Evolutionary conservation across 116 monocot genomes (phyloP), one percentile per base, ranked within the genome.

Genomic region (Dioscorea cayenensis): DNA sequence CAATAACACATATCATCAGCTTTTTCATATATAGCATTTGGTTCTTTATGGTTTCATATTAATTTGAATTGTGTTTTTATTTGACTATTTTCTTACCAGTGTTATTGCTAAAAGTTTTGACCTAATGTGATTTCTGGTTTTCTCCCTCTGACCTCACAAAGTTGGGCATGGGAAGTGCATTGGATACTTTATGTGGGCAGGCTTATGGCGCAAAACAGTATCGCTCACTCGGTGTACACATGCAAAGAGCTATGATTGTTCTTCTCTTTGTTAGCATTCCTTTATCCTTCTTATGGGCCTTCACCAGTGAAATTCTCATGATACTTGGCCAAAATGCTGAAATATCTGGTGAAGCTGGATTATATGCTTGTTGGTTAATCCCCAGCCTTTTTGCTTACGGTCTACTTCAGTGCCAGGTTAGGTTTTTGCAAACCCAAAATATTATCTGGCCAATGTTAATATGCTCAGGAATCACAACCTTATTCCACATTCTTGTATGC

Each of bases 101-200:
- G 28, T 29, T 35, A 2, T 65, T 17, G 32, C 21, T 28, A 2
- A 14, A 18, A 32, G 5, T 65, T 25, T 65, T 35, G 4, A 7
- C 11, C 63, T 35, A 32, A 35, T 65, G 35, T 48, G 49, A 67
- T 67, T 71, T 36, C 63, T 29, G 11, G 17, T 48, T 19, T 58
- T 23, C 23, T 65, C 36, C 13, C 4, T 32, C 16, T 60, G 20
- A 16, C 59, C 36, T 43, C 43, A 43, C 12, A 8, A 51, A 83
- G 83, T 29, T 83, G 68, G 78, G 78, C 66, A 67, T 83, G 67
- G 66, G 61, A 29, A 71, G 60, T 64, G 78, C 83, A 63, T 21
- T 78, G 78, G 83, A 83, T 51, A 78, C 78, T 2, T 75, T 83
- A 13, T 83, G 78, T 66, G 83, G 83, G 35, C 83, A 83, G 55